Base-by-base conservation (phyloP, 192 early-diverging fungal species). In the Coemansia sp. region DNA sequence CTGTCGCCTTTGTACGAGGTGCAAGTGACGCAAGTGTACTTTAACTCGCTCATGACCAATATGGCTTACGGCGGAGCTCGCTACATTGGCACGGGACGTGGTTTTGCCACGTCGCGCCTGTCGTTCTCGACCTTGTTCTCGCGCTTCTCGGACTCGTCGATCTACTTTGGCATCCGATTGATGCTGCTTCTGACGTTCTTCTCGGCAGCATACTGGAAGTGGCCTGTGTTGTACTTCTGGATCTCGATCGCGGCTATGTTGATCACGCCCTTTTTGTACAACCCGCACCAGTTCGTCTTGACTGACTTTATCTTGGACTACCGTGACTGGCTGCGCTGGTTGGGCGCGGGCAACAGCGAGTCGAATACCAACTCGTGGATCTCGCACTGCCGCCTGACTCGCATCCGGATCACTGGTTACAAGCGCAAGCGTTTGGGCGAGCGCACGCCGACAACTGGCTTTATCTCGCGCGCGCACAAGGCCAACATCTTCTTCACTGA, bases 261-360 rank as follows among this genome's bases (percentile, higher is more conserved):
- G 51, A 81, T 95, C 50, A 90, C 93, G 53, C 93, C 93, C 3
- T 95, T 94, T 72, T 59, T 95, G 41, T 95, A 93, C 76, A 95
- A 95, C 63, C 93, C 92, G n/a, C 92, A 93, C 67, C 93, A 95
- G 77, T 94, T 95, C 59, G 83, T 88, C n/a, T 82, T 93, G 60
- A 83, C 83, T 0, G 90, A 91, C 68, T 94, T 94, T 71, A 81
- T 93, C 68, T 63, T 89, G 7, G 93, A 95, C 70, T 95, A 93
- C 72, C 87, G 85, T 44, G 90, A 91, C 71, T 93, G 89, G 81
- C 76, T 95, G 65, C 86, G 87, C 60, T 95, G 93, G 92, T 78
- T 95, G 50, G 91, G 88, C n/a, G 85, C 90, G 6, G 91, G 92
- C 46, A 93, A 93, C 68, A 89, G 89, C 59, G 82, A 86, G 45